phyloP scores from a whole-genome alignment of 1,139 yeast species.

The Magnusiomyces paraingens region DNA sequence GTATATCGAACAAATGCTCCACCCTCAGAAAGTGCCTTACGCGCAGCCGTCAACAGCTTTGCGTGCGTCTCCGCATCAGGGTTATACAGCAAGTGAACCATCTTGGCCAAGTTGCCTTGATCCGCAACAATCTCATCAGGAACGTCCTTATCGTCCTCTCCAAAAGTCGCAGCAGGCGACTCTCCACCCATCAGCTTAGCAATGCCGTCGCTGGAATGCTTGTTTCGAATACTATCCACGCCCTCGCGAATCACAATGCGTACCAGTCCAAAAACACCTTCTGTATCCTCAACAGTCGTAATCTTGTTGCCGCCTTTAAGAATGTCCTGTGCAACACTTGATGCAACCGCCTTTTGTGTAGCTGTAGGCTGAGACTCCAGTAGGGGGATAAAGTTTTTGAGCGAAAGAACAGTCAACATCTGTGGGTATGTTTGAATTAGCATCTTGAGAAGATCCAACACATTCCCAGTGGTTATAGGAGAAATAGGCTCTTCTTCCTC shows the following conservation, averaged over 20 bases:
- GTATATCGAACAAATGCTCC: constrained; percentile 49
- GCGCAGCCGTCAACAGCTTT: constrained; percentile 50
- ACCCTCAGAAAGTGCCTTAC: constrained; percentile 49
- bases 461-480: constrained; percentile 33
- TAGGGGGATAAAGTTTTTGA: constrained; percentile 34
- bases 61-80: constrained; percentile 47
- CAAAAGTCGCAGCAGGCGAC: background rate
- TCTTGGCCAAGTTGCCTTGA: constrained; percentile 63
- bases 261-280: constrained; percentile 37
- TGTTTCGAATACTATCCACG: constrained; percentile 14
- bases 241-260: constrained; percentile 32
- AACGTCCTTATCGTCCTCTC: constrained; percentile 20
- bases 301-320: constrained; percentile 18
- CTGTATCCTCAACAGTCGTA: constrained; percentile 30
- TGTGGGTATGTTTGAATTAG: constrained; percentile 43
- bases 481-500: constrained; percentile 20
- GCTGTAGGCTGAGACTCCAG: constrained; percentile 34
- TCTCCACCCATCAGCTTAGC: constrained; percentile 14
- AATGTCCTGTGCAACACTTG: constrained; percentile 18
- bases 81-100: constrained; percentile 56
- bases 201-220: constrained; percentile 13
- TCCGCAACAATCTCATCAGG: constrained; percentile 37
- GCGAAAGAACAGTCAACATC: constrained; percentile 29
- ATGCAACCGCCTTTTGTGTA: constrained; percentile 35
- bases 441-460: constrained; percentile 50